Percentiles rank a stretch among this genome's conserved stretches.
These are phyloP conservation scores for Monosporascus sp. DNA, from an alignment of 2,329 filamentous ascomycete species.

Conservation along the genomic window DNA sequence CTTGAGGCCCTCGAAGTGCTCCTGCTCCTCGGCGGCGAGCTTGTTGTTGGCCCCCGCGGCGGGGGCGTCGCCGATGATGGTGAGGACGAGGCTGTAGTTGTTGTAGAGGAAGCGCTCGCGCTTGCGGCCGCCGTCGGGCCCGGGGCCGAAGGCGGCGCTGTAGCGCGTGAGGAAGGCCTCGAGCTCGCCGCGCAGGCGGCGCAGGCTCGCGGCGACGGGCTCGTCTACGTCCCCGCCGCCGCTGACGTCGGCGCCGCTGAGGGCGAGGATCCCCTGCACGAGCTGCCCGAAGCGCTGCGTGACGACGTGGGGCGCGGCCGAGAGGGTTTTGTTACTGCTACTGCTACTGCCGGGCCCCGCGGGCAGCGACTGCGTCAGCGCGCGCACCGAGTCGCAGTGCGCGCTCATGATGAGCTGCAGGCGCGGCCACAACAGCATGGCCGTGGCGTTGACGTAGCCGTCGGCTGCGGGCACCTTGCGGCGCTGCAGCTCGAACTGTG, in stretches of 20 bases:
- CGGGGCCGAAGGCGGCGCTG: conserved; percentile 66
- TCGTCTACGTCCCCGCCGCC: conserved; percentile 97
- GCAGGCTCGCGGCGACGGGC: conserved; percentile 77
- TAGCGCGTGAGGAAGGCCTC: conserved; percentile 77
- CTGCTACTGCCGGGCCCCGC: conserved; percentile 37
- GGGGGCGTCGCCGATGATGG: conserved; percentile 73
- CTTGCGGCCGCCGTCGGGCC: conserved; percentile 58
- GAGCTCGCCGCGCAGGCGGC: conserved; percentile 72
- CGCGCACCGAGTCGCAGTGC: conserved; percentile 82
- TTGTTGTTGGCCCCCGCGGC: conserved; percentile 48
- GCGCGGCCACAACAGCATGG: conserved; percentile 94
- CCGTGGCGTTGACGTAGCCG: conserved; percentile 87
- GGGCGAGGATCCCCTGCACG: conserved; percentile 72
- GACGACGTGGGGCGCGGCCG: conserved; percentile 81
- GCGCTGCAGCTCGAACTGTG: conserved; percentile 89
- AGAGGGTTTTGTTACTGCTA: conserved; percentile 35
- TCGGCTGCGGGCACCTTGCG: conserved; percentile 87
- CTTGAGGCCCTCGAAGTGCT: conserved; percentile 67
- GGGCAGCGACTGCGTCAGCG: conserved; percentile 49
- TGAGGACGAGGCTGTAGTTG: conserved; percentile 91
- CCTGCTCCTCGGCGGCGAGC: conserved; percentile 68
- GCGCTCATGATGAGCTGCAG: conserved; percentile 92
- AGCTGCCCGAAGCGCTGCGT: conserved; percentile 97
- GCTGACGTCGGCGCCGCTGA: conserved; percentile 77
- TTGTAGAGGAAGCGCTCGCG: conserved; percentile 87